A percentile compares a stretch with the other conserved stretches of the same genome.
phyloP scores from a whole-genome alignment of 129 eudicot genomes.

The Lonicera japonica region DNA sequence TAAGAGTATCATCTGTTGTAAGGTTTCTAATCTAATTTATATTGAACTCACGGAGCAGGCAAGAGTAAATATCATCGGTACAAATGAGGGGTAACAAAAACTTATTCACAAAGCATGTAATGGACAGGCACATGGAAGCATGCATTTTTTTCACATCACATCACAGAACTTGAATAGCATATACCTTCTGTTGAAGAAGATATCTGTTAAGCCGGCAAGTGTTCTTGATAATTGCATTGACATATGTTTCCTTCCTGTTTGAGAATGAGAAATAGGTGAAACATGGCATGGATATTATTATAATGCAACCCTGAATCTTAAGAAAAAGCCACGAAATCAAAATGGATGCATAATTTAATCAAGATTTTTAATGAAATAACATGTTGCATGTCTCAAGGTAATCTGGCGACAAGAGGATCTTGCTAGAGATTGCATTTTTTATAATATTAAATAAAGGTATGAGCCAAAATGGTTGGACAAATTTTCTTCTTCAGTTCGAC shows the following conservation, averaged over 20 bases:
- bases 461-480: background rate
- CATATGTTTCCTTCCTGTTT: slow-evolving; percentile 43
- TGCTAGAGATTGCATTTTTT: no score
- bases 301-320: background rate
- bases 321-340: slow-evolving; percentile 1
- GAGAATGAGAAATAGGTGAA: slow-evolving; percentile 2
- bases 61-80: no score
- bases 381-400: slow-evolving; percentile 1
- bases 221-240: slow-evolving; percentile 45
- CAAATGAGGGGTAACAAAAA: no score
- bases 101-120: no score
- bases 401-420: background rate
- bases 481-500: no score
- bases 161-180: slow-evolving; percentile 1
- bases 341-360: background rate
- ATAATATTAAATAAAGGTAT: no score
- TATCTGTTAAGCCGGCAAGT: slow-evolving; percentile 42
- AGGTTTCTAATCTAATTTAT: no score
- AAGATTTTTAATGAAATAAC: background rate
- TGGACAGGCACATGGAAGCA: background rate
- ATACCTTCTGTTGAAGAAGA: slow-evolving; percentile 69
- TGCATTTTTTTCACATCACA: background rate
- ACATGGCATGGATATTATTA: background rate
- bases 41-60: no score
- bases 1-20: no score